Evolutionary conservation across 129 eudicot genomes (phyloP).

Genomic region (Ambrosia artemisiifolia): DNA sequence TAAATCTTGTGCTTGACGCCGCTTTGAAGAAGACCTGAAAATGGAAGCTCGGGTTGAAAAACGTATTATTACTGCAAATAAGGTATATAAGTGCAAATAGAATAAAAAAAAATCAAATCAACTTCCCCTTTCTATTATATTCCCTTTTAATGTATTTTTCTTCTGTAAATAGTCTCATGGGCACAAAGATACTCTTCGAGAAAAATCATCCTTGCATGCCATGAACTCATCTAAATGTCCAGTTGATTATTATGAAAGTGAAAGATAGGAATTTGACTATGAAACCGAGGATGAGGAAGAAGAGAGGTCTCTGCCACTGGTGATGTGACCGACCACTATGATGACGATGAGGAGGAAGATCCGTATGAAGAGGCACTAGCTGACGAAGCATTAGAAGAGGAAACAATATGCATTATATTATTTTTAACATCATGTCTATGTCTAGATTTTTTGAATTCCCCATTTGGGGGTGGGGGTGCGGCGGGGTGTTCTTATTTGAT

Average conservation of each 20-base stretch:
- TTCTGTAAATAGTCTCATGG: slow-evolving; percentile 40
- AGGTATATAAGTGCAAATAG: slow-evolving; percentile 41
- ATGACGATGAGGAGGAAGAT: no score
- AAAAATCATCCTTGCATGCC: slow-evolving; percentile 54
- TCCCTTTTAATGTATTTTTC: slow-evolving; percentile 5
- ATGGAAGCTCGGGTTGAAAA: slow-evolving; percentile 95
- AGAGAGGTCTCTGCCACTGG: no score
- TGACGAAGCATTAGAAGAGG: no score
- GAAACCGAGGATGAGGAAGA: slow-evolving; percentile 98
- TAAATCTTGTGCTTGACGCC: slow-evolving; percentile 41
- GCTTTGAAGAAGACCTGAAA: slow-evolving; percentile 82
- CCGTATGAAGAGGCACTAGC: no score
- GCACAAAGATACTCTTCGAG: slow-evolving; percentile 62
- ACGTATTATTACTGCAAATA: slow-evolving; percentile 88
- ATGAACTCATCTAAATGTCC: slow-evolving; percentile 75
- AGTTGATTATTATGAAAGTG: slow-evolving; percentile 77
- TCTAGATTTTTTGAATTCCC: no score
- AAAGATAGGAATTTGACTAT: slow-evolving; percentile 87
- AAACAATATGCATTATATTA: no score
- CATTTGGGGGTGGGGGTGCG: no score
- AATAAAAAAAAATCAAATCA: background rate
- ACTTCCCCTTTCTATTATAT: background rate
- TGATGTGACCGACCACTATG: no score
- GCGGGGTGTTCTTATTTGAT: no score
- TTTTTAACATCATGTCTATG: no score